Base-by-base conservation (phyloP, 345 rosid genomes). In the Salix suchowensis region DNA sequence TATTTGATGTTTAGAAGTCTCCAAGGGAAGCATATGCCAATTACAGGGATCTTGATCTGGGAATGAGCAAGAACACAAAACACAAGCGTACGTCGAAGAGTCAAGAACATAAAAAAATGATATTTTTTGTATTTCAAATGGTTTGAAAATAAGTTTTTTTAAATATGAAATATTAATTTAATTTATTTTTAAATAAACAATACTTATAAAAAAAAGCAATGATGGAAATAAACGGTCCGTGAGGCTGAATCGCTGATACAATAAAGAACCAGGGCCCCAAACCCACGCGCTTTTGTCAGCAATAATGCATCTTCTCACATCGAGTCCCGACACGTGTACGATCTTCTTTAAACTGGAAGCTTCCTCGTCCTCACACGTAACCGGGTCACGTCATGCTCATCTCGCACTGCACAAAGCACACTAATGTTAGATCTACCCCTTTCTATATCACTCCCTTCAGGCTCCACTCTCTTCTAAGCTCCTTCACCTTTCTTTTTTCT, bases 241-340 rank as follows among this genome's bases (percentile, higher is more conserved):
- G 50, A 12, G 15, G n/a, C 24, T 54, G 3, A 0, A 54, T 19
- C 21, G 50, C 2, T 19, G 19, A 52, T 0, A 19, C 4, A 2
- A 19, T 54, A 50, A 34, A 52, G 14, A 19, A 15, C 52, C 13
- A n/a, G 9, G 72, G 65, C 6, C 55, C 78, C 55, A 39, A 0
- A 6, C 26, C 40, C 72, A 68, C 40, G 67, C n/a, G 78, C 72
- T 15, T 36, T 2, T 62, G 76, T 73, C 76, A 15, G 67, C n/a
- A 74, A 65, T 21, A 64, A 74, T 65, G 30, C 30, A 46, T 32
- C 37, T 15, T 52, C 0, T 3, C 37, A 1, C 2, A 23, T 72
- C 4, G 3, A 4, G 34, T 19, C 18, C 2, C 13, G 6, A 6
- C 28, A 69, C 16, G 55, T 11, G 23, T 44, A 44, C 21, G 4